Base-by-base conservation (phyloP, 495 filamentous ascomycete genomes). In the Lasiosphaeria hispida region DNA sequence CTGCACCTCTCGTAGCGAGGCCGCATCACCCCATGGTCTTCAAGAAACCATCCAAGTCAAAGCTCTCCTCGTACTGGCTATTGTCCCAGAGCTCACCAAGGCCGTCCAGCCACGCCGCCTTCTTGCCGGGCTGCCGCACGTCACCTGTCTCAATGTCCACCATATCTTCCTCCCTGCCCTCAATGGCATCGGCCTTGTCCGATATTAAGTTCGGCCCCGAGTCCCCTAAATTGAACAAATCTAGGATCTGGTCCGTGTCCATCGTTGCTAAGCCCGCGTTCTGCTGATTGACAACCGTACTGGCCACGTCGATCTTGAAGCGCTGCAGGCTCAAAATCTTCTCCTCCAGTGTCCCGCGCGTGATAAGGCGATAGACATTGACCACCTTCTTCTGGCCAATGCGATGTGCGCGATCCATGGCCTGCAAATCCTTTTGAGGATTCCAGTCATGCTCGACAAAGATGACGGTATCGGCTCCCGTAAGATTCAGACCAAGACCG, bases 371-470 rank as follows among this genome's bases (percentile, higher is more conserved):
- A 71, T 97, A 98, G n/a, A 98, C 94, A 69, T 98, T 98, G 57
- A 98, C 94, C 15, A 97, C 93, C 79, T 97, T 97, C 86, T 97
- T 97, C 78, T 98, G 94, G 4, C 94, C 94, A 63, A 98, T 98
- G 64, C 94, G 87, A 76, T 98, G 94, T 9, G 95, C 94, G 47
- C 94, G 91, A 68, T 98, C 94, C 94, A 98, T 98, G 62, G 94
- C 94, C 71, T 98, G 94, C 63, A 98, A 83, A 74, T 98, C 94
- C 73, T 96, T 96, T 69, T 97, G 95, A 35, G 94, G 94, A 68
- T 98, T 98, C 94, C 94, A 98, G 72, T 98, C 94, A 72, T 98
- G 94, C 74, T 98, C 94, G 23, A 98, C 95, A 67, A 98, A 98
- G 62, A 97, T 98, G 61, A 98, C 94, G 0, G 94, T 98, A 74